Conservation (phyloP, 352 stramenopile species). For the Thalassiosira hispida region DNA sequence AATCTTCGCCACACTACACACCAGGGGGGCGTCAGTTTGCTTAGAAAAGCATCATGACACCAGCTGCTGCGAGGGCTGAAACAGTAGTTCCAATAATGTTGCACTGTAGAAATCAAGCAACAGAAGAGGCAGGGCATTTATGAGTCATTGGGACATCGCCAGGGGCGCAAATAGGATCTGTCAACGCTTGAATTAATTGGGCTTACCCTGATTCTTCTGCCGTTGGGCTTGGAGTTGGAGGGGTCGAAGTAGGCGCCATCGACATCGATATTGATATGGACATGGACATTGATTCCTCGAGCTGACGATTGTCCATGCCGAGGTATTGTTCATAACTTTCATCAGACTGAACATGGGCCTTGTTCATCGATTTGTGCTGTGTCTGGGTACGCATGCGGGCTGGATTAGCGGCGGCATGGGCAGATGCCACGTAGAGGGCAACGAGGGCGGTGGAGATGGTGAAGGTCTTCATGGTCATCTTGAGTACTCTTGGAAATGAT, state of each 20-base stretch:
- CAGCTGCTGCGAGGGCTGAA: background rate
- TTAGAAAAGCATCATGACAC: constrained; percentile 12
- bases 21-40: too few species aligned
- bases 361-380: background rate
- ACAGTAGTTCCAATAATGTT: background rate
- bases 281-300: background rate
- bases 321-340: constrained; percentile 4
- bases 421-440: background rate
- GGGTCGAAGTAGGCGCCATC: background rate
- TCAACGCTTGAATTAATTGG: too few species aligned
- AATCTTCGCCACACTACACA: too few species aligned
- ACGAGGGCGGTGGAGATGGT: background rate
- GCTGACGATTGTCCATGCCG: background rate
- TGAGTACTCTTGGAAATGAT: too few species aligned
- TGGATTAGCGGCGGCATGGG: background rate
- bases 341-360: background rate
- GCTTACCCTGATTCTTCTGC: too few species aligned
- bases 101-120: background rate
- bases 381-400: background rate
- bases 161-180: too few species aligned
- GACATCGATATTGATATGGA: background rate
- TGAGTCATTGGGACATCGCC: background rate
- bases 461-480: constrained; percentile 1
- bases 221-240: background rate
- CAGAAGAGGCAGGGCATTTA: background rate